phyloP scores from a whole-genome alignment of 106 monocot genomes.

The Posidonia australis region DNA sequence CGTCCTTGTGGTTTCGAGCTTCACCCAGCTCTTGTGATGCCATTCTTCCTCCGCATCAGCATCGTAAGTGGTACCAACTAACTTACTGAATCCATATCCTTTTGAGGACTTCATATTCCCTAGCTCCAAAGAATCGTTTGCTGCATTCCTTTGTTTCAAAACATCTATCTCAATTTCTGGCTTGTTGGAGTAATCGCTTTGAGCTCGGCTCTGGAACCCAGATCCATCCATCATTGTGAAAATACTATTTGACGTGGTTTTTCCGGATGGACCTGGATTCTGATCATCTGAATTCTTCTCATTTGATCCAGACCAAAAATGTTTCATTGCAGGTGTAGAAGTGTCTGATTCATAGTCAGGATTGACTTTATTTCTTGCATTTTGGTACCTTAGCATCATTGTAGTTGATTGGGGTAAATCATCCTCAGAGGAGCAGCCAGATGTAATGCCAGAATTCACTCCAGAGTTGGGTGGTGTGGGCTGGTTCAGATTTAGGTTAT shows the following conservation, averaged over 20 bases:
- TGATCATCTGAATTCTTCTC: background rate
- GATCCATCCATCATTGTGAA: background rate
- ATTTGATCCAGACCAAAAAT: background rate
- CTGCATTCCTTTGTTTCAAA: background rate
- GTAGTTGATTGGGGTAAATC: background rate
- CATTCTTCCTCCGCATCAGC: background rate
- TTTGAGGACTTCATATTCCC: background rate
- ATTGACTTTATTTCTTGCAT: background rate
- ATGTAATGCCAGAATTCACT: background rate
- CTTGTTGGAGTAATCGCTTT: background rate
- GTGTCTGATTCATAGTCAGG: background rate
- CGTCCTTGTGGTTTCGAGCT: background rate
- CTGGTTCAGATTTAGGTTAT: constrained; percentile 3
- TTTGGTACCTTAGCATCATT: background rate
- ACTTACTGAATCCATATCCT: background rate
- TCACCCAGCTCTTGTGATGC: background rate
- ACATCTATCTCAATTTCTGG: background rate
- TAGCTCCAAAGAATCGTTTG: background rate
- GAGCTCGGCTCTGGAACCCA: background rate
- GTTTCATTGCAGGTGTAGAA: background rate
- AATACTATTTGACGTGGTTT: background rate
- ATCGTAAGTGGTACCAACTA: background rate
- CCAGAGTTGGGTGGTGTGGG: constrained; percentile 2
- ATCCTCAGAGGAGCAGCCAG: background rate
- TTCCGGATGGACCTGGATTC: background rate